Conservation (phyloP, 305 asterid genomes). For the Fraxinus platypoda region DNA sequence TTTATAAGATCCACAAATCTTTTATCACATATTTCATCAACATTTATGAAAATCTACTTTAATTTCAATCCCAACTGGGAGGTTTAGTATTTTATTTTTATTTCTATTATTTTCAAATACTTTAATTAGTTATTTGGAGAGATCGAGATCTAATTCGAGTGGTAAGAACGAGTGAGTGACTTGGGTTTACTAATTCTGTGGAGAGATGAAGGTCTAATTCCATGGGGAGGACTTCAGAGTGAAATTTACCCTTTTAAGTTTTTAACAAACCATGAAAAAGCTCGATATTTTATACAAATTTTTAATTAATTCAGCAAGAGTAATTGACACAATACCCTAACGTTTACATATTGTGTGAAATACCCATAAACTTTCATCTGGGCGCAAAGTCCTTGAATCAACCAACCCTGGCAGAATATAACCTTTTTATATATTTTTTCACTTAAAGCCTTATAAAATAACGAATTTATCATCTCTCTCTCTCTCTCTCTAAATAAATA, state of each 20-base stretch:
- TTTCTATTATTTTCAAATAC: too few species aligned
- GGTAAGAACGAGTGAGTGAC: neutral
- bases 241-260: neutral
- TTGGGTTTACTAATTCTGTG: neutral
- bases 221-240: neutral
- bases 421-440: neutral
- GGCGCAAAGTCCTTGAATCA: neutral
- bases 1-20: too few species aligned
- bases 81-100: too few species aligned
- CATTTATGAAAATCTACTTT: too few species aligned
- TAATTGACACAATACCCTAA: neutral
- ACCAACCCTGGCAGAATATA: neutral
- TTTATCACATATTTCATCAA: neutral
- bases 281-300: neutral
- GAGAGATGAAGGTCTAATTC: neutral
- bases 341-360: too few species aligned
- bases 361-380: neutral
- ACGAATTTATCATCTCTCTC: too few species aligned
- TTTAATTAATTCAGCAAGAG: too few species aligned
- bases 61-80: neutral
- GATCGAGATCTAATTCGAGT: neutral
- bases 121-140: neutral
- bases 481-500: too few species aligned
- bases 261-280: neutral
- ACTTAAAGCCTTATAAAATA: neutral